phyloP scores from a whole-genome alignment of 192 early-diverging fungal genomes.

The Chytriomyces confervae region DNA sequence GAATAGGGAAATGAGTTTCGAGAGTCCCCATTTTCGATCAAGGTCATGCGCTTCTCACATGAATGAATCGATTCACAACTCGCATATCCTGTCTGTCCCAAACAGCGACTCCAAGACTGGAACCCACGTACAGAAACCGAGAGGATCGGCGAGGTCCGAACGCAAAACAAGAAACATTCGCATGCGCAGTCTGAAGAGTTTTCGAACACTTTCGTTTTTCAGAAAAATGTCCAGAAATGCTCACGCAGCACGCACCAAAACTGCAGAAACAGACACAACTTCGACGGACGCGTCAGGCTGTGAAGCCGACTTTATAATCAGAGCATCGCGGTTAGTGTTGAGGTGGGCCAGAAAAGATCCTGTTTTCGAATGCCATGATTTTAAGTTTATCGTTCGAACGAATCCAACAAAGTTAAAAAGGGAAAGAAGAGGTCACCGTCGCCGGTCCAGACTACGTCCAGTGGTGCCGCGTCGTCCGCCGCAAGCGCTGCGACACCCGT shows the following conservation, averaged over 20 bases:
- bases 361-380: no score
- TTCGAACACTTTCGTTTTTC: neutral
- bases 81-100: conserved; percentile 38
- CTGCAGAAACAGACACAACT: neutral
- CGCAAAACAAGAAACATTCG: neutral
- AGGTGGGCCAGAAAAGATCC: no score
- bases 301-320: neutral
- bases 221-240: neutral
- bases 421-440: neutral
- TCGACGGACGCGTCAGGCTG: neutral
- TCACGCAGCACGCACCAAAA: neutral
- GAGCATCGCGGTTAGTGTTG: neutral
- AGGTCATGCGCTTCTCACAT: conserved; percentile 18
- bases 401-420: neutral
- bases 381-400: neutral
- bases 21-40: neutral
- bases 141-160: conserved; percentile 30
- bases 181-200: neutral
- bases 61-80: neutral
- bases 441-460: neutral
- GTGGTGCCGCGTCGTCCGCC: neutral
- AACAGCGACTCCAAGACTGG: conserved; percentile 17
- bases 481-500: neutral
- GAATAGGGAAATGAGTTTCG: neutral
- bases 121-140: conserved; percentile 35